Conservation (phyloP, 257 asterid species). For the Henckelia pumila region DNA sequence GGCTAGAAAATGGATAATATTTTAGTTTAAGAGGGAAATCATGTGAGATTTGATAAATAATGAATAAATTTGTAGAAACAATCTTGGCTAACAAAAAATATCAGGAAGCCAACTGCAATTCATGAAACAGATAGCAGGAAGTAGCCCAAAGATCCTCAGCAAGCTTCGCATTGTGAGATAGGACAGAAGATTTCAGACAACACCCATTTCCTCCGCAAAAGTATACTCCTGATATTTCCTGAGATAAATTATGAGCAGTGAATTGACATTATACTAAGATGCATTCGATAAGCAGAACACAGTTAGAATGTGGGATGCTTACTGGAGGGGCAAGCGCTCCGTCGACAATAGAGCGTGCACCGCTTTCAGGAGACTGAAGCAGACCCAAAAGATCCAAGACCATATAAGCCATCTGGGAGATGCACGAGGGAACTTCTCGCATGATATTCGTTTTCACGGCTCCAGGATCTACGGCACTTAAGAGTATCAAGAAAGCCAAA, state of each 20-base stretch:
- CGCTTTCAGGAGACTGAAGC: conserved; percentile 66
- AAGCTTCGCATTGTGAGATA: conserved; percentile 56
- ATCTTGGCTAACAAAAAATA: too few relatives aligned
- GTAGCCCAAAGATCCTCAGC: conserved; percentile 70
- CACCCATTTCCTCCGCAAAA: conserved; percentile 77
- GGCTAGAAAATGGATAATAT: too few relatives aligned
- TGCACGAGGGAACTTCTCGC: conserved; percentile 70
- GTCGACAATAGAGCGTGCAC: conserved; percentile 58
- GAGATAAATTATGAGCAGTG: conserved; percentile 7
- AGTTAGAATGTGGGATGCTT: conserved; percentile 26
- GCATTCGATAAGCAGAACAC: too few relatives aligned
- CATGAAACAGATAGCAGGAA: conserved; percentile 54
- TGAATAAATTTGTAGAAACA: too few relatives aligned
- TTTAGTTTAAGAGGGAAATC: too few relatives aligned
- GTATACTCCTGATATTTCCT: conserved; percentile 83
- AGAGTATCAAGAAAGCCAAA: conserved; percentile 8
- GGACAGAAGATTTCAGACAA: conserved; percentile 53
- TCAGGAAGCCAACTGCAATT: conserved; percentile 42
- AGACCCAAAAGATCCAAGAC: conserved; percentile 57
- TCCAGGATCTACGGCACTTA: conserved; percentile 94
- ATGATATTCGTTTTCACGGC: conserved; percentile 75
- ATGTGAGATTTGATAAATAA: too few relatives aligned
- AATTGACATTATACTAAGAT: too few relatives aligned
- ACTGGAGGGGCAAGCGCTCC: conserved; percentile 89
- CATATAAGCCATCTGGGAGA: conserved; percentile 44